Conservation (phyloP, 345 rosid species). For the Dipteronia dyeriana region DNA sequence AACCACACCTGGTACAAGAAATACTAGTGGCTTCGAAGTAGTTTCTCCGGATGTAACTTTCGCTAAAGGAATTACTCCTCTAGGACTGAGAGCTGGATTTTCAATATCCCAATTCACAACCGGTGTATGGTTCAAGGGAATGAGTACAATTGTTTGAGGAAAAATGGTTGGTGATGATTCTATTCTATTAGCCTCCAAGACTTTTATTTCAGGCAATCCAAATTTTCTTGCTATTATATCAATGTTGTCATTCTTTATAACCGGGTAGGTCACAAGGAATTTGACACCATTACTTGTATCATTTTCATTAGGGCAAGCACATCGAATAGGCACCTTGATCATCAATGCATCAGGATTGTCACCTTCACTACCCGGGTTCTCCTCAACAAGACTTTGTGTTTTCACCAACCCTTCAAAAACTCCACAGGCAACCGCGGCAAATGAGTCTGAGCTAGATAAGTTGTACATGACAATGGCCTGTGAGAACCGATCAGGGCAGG, state of each 20-base stretch:
- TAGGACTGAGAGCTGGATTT: slow-evolving; percentile 23
- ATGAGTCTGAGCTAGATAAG: slow-evolving; percentile 21
- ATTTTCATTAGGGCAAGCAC: slow-evolving; percentile 37
- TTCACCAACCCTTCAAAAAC: slow-evolving; percentile 37
- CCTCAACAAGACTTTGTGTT: slow-evolving; percentile 20
- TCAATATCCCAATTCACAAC: slow-evolving; percentile 19
- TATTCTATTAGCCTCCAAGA: slow-evolving; percentile 30
- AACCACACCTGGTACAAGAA: slow-evolving; percentile 24
- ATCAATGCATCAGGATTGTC: slow-evolving; percentile 6
- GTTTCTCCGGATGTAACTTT: slow-evolving; percentile 11
- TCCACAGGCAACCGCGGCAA: slow-evolving; percentile 30
- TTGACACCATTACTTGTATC: slow-evolving; percentile 25
- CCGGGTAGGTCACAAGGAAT: slow-evolving; percentile 39
- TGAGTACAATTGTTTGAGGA: slow-evolving; percentile 36
- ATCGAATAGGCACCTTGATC: slow-evolving; percentile 34
- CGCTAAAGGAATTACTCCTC: slow-evolving; percentile 16
- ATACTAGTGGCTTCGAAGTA: neutral
- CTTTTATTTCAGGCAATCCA: slow-evolving; percentile 12
- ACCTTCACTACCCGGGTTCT: slow-evolving; percentile 19
- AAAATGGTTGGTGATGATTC: slow-evolving; percentile 19
- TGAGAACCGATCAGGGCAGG: slow-evolving; percentile 24
- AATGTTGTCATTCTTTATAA: slow-evolving; percentile 25
- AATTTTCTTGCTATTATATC: slow-evolving; percentile 30
- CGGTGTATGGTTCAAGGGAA: slow-evolving; percentile 27
- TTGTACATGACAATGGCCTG: slow-evolving; percentile 23